These are phyloP conservation scores for Prunus dulcis DNA, from an alignment of 306 rosid genomes.

Conservation along the genomic window DNA sequence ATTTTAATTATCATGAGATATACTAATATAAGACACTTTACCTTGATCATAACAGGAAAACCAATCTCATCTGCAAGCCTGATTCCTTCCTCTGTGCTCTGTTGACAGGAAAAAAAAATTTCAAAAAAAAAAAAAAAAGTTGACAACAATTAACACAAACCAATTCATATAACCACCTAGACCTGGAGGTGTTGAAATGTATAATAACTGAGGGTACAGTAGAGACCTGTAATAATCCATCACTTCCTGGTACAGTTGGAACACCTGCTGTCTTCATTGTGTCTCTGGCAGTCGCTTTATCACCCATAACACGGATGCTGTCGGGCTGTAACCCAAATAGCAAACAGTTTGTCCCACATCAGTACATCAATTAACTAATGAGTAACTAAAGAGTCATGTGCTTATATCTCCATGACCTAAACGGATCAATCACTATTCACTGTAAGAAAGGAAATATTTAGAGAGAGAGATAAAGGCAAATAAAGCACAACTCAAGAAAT, in stretches of 20 bases:
- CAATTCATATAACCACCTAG: conserved; percentile 6
- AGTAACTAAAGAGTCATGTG: not conserved
- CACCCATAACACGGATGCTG: conserved; percentile 96
- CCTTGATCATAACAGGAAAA: conserved; percentile 98
- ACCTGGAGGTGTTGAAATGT: conserved; percentile 7
- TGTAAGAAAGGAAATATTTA: not conserved
- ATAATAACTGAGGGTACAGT: conserved; percentile 16
- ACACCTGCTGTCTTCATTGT: conserved; percentile 88
- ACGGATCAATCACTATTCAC: not conserved
- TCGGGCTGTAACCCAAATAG: conserved; percentile 48
- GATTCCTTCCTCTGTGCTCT: conserved; percentile 92
- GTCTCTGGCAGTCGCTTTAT: conserved; percentile 90
- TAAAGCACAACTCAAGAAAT: not conserved
- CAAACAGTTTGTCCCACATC: not conserved
- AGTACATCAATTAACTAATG: not conserved
- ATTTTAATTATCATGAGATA: conserved; percentile 5
- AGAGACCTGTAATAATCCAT: conserved; percentile 78
- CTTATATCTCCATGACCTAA: not conserved
- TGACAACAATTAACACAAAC: conserved; percentile 6
- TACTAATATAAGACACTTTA: conserved; percentile 22
- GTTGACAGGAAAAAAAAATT: conserved; percentile 9
- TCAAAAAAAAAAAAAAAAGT: no score
- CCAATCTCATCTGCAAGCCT: conserved; percentile 89
- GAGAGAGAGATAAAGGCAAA: not conserved
- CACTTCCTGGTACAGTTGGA: conserved; percentile 83